Base-by-base conservation (phyloP, 805 yeast genomes). In the Schizosaccharomyces cryophilus region DNA sequence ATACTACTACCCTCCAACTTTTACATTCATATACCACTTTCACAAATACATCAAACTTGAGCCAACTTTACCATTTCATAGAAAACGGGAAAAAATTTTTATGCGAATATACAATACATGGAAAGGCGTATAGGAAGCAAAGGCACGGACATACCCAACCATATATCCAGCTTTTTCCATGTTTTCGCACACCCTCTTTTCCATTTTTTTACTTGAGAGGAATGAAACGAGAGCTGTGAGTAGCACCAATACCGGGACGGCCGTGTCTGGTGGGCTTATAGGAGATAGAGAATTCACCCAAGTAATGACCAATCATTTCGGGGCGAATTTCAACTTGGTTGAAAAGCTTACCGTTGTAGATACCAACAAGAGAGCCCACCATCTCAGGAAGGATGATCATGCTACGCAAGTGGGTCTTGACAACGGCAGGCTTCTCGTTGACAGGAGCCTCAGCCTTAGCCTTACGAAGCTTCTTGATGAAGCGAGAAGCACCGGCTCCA, bases 211-310 rank as follows among this genome's bases (percentile, higher is more conserved):
- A 66, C 64, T 66, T 66, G 56, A 66, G 65, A 60, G 69, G 69
- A 61, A 66, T 66, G 66, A 66, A 66, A 54, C 69, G 68, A 35
- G 85, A 78, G 78, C 85, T 80, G 73, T 79, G 76, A 63, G 73
- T 68, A 61, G 73, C 72, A 66, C 75, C 75, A 64, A 80, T 78
- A 83, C 89, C 95, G 72, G 94, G 89, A 81, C 93, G 84, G 84
- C 96, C 96, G 83, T 94, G 99, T 83, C 95, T 87, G 76, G 90
- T 96, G 75, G 99, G 98, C 78, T 95, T 86, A 83, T 93, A 93
- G 72, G 98, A 81, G 79, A 93, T 93, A 73, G 98, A 90, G 87
- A 93, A 93, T 82, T 93, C 99, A 81, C 96, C 99, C 73, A 93
- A 86, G 94, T 93, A 93, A 85, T 90, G 96, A 76, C 98, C 97